Base-by-base conservation (phyloP, 1,284 basidiomycete genomes). In the Ceratobasidium sp. region DNA sequence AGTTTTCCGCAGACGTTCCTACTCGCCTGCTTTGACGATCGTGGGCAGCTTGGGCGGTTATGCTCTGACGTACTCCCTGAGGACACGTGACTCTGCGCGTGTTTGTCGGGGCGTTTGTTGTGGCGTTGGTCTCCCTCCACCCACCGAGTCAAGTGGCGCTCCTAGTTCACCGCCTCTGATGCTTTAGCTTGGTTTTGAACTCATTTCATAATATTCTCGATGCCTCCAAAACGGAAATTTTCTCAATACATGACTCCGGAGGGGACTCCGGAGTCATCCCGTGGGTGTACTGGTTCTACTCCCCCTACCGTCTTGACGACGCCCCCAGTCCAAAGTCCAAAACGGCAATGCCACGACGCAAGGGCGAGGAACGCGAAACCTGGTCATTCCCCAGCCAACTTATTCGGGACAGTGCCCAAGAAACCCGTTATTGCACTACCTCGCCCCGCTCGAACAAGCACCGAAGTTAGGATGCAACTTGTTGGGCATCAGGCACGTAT, bases 341-440 rank as follows among this genome's bases (percentile, higher is more conserved):
- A 71, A 33, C 69, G 69, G 40, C 69, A 71, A 53, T 71, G 69
- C 46, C 69, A 71, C 46, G 69, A 71, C 46, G 69, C 58, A 18
- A 60, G 69, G n/a, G 69, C 69, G n/a, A 40, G 42, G 21, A 71
- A 71, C 25, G 67, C 56, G 18, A 70, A 70, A 40, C 67, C 67
- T 11, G 67, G 56, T 23, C 67, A 70, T 30, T 70, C 67, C 16
- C 67, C 67, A 2, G 54, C 56, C 28, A 70, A 70, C 21, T n/a
- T 70, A 11, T 70, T 70, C 30, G 67, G 67, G 25, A 70, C 67
- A 0, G 67, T 70, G 11, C 67, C 67, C 3, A 70, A 70, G 56
- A 70, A 70, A 28, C 67, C 67, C 2, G 54, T 56, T 6, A 40
- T 70, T 23, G 44, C 51, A 46, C 25, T 70, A 7, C 67, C 67